A percentile compares a stretch with the other conserved stretches of the same genome.
Evolutionary conservation across 2,329 filamentous ascomycete species (phyloP).

Genomic region (Phyllosticta citrichinensis): DNA sequence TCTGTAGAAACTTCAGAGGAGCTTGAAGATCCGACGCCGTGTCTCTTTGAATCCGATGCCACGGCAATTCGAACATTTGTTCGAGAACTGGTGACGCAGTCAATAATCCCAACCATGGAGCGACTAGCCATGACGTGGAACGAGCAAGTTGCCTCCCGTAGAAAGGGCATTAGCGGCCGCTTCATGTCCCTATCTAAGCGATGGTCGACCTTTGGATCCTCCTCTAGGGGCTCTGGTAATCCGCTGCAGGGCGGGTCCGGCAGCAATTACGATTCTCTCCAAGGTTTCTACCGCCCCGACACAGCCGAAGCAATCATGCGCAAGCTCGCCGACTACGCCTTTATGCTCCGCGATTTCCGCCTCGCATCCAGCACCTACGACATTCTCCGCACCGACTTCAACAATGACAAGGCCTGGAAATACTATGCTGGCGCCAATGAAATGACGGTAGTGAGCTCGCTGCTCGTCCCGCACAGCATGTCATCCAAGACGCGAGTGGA

Average conservation of each 20-base stretch:
- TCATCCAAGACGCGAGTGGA: slow-evolving; percentile 71
- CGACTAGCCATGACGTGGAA: slow-evolving; percentile 88
- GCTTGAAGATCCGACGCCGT: slow-evolving; percentile 61
- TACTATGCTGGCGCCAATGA: slow-evolving; percentile 91
- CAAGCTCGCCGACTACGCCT: slow-evolving; percentile 86
- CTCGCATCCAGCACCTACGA: slow-evolving; percentile 88
- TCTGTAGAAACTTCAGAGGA: slow-evolving; percentile 53
- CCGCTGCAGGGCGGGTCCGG: slow-evolving; percentile 34
- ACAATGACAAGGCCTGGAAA: slow-evolving; percentile 93
- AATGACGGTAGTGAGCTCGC: slow-evolving; percentile 79
- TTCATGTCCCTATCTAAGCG: slow-evolving; percentile 90
- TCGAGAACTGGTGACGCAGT: slow-evolving; percentile 90
- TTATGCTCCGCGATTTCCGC: slow-evolving; percentile 96
- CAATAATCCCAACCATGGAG: slow-evolving; percentile 93
- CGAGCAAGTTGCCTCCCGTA: slow-evolving; percentile 84
- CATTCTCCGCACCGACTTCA: slow-evolving; percentile 76
- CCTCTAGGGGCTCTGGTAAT: slow-evolving; percentile 48
- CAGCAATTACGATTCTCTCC: slow-evolving; percentile 66
- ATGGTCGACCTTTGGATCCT: slow-evolving; percentile 71
- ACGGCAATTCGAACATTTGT: slow-evolving; percentile 82
- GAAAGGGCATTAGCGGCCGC: slow-evolving; percentile 81
- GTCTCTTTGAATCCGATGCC: slow-evolving; percentile 86
- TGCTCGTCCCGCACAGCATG: slow-evolving; percentile 61
- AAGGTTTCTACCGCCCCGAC: slow-evolving; percentile 76
- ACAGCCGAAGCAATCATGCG: slow-evolving; percentile 83